Conservation (phyloP, 2,329 filamentous ascomycete species). For the Nemania sp. region DNA sequence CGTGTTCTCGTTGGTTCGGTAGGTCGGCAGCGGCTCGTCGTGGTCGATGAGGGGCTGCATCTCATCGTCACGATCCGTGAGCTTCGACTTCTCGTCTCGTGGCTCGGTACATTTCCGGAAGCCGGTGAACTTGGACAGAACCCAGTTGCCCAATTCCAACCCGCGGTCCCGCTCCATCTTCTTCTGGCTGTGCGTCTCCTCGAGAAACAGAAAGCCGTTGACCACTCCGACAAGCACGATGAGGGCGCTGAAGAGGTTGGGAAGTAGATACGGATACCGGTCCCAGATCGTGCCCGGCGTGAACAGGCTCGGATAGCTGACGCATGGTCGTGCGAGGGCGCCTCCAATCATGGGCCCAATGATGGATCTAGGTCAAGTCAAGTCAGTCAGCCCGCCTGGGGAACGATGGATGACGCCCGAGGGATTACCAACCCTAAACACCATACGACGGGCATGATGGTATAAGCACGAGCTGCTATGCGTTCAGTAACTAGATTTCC, state of each 20-base stretch:
- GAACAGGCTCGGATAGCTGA: conserved; percentile 79
- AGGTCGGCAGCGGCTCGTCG: conserved; percentile 69
- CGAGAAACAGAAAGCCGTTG: conserved; percentile 70
- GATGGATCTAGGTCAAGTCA: conserved; percentile 70
- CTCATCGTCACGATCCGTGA: conserved; percentile 57
- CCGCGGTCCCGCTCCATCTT: conserved; percentile 78
- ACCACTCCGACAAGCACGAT: conserved; percentile 68
- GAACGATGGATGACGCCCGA: background rate
- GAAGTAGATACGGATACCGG: conserved; percentile 77
- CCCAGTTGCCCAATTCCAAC: conserved; percentile 73
- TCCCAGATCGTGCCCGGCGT: conserved; percentile 77
- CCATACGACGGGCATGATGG: conserved; percentile 98
- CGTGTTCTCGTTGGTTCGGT: conserved; percentile 64
- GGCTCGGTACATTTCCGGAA: conserved; percentile 43
- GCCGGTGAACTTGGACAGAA: conserved; percentile 55
- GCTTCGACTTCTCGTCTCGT: conserved; percentile 45
- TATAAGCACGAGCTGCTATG: conserved; percentile 78
- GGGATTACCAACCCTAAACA: conserved; percentile 76
- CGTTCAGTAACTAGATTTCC: conserved; percentile 36
- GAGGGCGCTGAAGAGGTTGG: conserved; percentile 61
- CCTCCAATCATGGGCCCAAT: conserved; percentile 91
- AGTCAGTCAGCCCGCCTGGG: conserved; percentile 34
- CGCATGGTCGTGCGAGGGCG: conserved; percentile 82
- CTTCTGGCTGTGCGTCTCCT: conserved; percentile 89
- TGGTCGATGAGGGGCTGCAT: conserved; percentile 64